These are phyloP conservation scores for Colletotrichum tamarilloi DNA, from an alignment of 2,329 filamentous ascomycete species.

Conservation along the genomic window DNA sequence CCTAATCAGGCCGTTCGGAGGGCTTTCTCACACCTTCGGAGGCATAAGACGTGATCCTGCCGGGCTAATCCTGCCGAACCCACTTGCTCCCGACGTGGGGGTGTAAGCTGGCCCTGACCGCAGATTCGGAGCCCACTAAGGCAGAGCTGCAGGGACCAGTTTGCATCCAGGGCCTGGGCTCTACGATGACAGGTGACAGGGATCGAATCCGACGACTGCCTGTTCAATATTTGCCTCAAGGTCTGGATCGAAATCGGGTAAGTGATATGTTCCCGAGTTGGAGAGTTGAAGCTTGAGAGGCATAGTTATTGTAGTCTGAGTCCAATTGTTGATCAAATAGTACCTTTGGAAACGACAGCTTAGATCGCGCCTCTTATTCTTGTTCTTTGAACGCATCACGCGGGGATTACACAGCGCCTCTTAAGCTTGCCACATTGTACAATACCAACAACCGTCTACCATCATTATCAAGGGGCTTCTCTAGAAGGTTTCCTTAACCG, in stretches of 20 bases:
- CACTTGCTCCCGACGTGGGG: neutral
- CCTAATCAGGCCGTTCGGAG: neutral
- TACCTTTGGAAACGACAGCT: neutral
- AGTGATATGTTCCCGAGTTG: neutral
- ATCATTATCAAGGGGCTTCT: neutral
- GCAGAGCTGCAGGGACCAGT: neutral
- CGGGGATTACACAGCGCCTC: neutral
- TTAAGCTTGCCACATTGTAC: neutral
- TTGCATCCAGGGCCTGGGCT: neutral
- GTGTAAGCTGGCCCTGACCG: neutral
- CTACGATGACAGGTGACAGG: neutral
- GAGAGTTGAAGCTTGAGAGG: neutral
- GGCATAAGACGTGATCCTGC: neutral
- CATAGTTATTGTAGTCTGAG: neutral
- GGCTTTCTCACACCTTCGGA: neutral
- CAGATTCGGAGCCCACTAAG: neutral
- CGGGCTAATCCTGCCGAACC: neutral
- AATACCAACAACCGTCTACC: neutral
- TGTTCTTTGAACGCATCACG: neutral
- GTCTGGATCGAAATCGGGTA: neutral
- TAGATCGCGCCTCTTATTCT: neutral
- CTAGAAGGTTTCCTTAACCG: too few relatives aligned
- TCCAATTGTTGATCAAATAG: neutral
- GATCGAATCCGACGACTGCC: neutral
- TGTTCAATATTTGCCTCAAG: neutral